phyloP scores from a whole-genome alignment of 2,329 filamentous ascomycete species.

The Aureobasidium lini region DNA sequence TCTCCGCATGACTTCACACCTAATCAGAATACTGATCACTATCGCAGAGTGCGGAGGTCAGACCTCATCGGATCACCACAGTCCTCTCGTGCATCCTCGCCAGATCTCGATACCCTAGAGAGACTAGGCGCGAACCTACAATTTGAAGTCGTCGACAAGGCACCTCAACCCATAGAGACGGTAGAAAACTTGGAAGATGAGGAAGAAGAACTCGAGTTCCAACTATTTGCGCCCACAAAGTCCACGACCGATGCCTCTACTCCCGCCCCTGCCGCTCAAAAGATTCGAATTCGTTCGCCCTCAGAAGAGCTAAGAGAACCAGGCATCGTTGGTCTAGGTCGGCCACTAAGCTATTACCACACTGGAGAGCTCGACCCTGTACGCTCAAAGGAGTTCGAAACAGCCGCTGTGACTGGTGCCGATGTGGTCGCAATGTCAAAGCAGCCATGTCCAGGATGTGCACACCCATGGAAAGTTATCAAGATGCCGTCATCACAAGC shows the following conservation, averaged over 20 bases:
- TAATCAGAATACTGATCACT: neutral
- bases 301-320: slow-evolving; percentile 16
- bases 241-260: neutral
- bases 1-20: no score
- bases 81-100: slow-evolving; percentile 11
- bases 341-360: slow-evolving; percentile 20
- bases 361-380: slow-evolving; percentile 8
- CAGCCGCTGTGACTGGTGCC: slow-evolving; percentile 19
- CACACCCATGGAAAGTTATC: slow-evolving; percentile 23
- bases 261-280: slow-evolving; percentile 14
- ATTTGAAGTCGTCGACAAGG: slow-evolving; percentile 9
- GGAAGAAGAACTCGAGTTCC: slow-evolving; percentile 24
- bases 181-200: slow-evolving; percentile 11
- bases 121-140: slow-evolving; percentile 8
- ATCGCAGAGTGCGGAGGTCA: slow-evolving; percentile 6
- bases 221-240: slow-evolving; percentile 21
- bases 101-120: slow-evolving; percentile 1
- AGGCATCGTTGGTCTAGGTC: slow-evolving; percentile 14
- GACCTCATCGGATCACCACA: slow-evolving; percentile 13
- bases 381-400: slow-evolving; percentile 10
- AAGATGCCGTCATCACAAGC: slow-evolving; percentile 15
- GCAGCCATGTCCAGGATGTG: slow-evolving; percentile 18
- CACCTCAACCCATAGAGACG: neutral
- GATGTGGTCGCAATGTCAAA: slow-evolving; percentile 18
- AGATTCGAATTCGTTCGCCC: slow-evolving; percentile 21